Conservation (phyloP, 1,139 yeast species). For the Protomyces lactucae-debilis region DNA sequence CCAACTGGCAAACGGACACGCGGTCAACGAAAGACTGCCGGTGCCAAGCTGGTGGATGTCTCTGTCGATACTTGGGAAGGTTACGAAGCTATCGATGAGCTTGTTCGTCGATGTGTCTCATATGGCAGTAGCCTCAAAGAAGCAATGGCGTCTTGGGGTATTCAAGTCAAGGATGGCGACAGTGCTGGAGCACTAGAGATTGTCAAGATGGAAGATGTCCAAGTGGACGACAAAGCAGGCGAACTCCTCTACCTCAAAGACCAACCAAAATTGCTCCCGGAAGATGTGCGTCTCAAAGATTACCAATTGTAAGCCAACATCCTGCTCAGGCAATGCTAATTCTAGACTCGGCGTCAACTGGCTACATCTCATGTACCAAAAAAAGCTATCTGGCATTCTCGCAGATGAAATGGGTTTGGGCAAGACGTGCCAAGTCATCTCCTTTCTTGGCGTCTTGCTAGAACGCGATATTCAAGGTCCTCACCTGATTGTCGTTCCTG, state of each 20-base stretch:
- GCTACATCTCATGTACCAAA: constrained; percentile 73
- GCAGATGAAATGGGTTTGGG: constrained; percentile 83
- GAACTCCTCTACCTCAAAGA: constrained; percentile 55
- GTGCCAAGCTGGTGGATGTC: constrained; percentile 65
- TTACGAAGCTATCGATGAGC: constrained; percentile 86
- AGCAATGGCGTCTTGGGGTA: constrained; percentile 85
- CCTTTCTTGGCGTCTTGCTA: constrained; percentile 82
- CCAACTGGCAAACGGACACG: constrained; percentile 40
- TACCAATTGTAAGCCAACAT: constrained; percentile 57
- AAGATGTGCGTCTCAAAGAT: constrained; percentile 64
- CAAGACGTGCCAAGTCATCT: constrained; percentile 90
- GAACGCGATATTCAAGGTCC: constrained; percentile 61
- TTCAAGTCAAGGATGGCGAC: constrained; percentile 52
- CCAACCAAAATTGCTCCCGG: constrained; percentile 63
- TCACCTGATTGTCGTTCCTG: constrained; percentile 80
- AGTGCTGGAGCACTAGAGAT: constrained; percentile 52
- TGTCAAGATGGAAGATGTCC: constrained; percentile 34
- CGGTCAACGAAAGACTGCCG: constrained; percentile 47
- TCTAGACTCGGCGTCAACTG: constrained; percentile 78
- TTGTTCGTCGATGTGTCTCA: constrained; percentile 75
- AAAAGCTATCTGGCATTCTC: constrained; percentile 78
- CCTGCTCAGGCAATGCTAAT: not conserved
- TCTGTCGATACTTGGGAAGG: constrained; percentile 59
- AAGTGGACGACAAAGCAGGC: constrained; percentile 29
- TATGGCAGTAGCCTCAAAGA: constrained; percentile 65